These are phyloP conservation scores for Calophaca sinica DNA, from an alignment of 306 rosid species.

Conservation along the genomic window DNA sequence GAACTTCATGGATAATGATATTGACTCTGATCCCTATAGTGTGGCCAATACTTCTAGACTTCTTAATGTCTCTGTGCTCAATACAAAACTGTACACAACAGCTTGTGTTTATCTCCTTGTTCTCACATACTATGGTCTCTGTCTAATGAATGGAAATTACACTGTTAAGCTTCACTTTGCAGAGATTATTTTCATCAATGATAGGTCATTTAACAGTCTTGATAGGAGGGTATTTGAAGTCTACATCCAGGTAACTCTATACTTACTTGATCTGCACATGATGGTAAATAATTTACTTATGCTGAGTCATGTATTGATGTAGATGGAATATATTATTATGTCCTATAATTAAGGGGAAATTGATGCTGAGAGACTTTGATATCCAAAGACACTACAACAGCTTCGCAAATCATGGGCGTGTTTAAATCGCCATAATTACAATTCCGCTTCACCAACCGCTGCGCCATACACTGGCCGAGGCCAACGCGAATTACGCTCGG, in stretches of 20 bases:
- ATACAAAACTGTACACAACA: constrained; percentile 67
- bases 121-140: constrained; percentile 89
- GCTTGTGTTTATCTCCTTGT: constrained; percentile 87
- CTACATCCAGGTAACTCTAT: constrained; percentile 77
- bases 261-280: not conserved
- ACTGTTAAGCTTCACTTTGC: constrained; percentile 88
- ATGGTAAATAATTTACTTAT: constrained; percentile 23
- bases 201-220: constrained; percentile 63
- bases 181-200: constrained; percentile 76
- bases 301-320: constrained; percentile 38
- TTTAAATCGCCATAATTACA: too few relatives aligned
- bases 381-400: too few relatives aligned
- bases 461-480: too few relatives aligned
- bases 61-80: constrained; percentile 48
- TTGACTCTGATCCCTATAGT: constrained; percentile 71
- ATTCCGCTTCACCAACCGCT: too few relatives aligned
- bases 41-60: constrained; percentile 72
- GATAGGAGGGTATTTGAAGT: constrained; percentile 82
- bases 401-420: too few relatives aligned
- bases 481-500: too few relatives aligned
- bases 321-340: constrained; percentile 42
- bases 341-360: constrained; percentile 63
- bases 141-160: constrained; percentile 81
- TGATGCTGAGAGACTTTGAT: constrained; percentile 80
- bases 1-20: constrained; percentile 85